Conservation (phyloP, 805 yeast species). For the Martiniozyma abietophila region DNA sequence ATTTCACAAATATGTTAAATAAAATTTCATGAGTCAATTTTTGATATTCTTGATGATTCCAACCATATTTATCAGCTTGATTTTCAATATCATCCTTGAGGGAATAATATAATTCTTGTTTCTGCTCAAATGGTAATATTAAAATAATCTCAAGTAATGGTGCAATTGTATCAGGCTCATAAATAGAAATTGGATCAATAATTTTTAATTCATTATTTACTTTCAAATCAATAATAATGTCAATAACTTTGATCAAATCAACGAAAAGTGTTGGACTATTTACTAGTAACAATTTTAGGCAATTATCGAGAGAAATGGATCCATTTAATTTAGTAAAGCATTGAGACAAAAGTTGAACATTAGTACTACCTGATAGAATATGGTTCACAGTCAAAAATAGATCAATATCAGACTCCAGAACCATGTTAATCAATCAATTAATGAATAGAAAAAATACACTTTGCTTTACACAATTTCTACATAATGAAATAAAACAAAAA, state of each 20-base stretch:
- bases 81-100: neutral
- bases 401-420: no score
- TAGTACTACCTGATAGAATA: no score
- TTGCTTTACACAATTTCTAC: no score
- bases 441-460: no score
- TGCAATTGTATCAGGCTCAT: neutral
- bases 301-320: slow-evolving; percentile 1
- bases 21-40: no score
- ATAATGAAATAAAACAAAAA: no score
- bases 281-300: neutral
- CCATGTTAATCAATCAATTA: no score
- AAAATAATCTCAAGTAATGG: neutral
- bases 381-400: no score
- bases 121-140: neutral
- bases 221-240: neutral
- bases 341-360: no score
- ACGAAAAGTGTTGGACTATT: neutral
- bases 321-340: no score
- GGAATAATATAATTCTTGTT: neutral
- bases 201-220: neutral
- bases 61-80: slow-evolving; percentile 3
- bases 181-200: neutral
- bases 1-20: slow-evolving; percentile 15
- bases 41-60: neutral
- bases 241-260: neutral